These are phyloP conservation scores for Orbilia oligospora DNA, from an alignment of 2,329 filamentous ascomycete species.

Conservation along the genomic window DNA sequence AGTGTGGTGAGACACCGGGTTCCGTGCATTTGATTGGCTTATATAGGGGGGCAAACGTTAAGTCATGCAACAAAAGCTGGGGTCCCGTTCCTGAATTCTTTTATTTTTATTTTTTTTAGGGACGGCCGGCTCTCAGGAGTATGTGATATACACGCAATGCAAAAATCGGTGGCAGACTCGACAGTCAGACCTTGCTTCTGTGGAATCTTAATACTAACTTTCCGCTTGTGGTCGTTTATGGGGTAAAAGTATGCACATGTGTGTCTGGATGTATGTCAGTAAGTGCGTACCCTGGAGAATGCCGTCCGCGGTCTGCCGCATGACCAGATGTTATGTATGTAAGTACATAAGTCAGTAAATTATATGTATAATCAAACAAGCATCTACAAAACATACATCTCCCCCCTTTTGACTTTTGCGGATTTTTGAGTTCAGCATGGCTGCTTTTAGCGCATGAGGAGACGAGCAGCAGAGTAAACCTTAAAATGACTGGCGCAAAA, in stretches of 20 bases:
- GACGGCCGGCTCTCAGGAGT: conserved; percentile 30
- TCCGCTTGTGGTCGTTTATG: conserved; percentile 22
- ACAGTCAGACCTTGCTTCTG: conserved; percentile 11
- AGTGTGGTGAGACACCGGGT: conserved; percentile 35
- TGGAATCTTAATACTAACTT: conserved; percentile 48
- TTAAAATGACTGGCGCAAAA: conserved; percentile 25
- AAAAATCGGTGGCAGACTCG: background rate
- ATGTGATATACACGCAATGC: conserved; percentile 40
- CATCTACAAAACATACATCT: conserved; percentile 17
- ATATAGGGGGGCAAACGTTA: conserved; percentile 29
- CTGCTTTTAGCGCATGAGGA: conserved; percentile 16
- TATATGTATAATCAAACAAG: conserved; percentile 16
- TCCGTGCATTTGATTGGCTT: conserved; percentile 37
- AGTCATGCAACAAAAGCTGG: conserved; percentile 42
- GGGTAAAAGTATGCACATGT: conserved; percentile 2
- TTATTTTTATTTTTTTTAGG: background rate
- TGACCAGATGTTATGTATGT: background rate
- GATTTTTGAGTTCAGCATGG: conserved; percentile 26
- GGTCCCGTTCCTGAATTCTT: conserved; percentile 52
- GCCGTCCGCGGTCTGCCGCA: conserved; percentile 26
- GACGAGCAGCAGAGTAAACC: conserved; percentile 27
- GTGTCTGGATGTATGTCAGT: background rate
- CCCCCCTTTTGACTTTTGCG: conserved; percentile 27
- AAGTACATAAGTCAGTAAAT: no score
- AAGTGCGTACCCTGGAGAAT: conserved; percentile 28